Percentiles rank a stretch among this genome's conserved stretches.
These are phyloP conservation scores for Heritiera littoralis DNA, from an alignment of 345 rosid species.

Conservation along the genomic window DNA sequence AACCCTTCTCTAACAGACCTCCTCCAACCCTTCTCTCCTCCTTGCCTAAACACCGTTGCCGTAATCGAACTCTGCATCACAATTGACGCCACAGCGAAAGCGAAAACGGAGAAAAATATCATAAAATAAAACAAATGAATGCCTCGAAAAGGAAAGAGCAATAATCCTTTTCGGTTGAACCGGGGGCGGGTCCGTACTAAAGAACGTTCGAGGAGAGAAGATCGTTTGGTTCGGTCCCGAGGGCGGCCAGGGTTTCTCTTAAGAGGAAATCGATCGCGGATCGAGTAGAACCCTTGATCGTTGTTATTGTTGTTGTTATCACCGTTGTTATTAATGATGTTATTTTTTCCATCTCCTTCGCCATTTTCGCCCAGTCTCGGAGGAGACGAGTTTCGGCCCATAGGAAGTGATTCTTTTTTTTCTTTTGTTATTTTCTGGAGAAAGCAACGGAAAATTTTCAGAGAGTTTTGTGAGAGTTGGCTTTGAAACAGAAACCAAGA, in stretches of 20 bases:
- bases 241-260: constrained; percentile 50
- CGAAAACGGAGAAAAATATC: constrained; percentile 60
- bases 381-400: constrained; percentile 51
- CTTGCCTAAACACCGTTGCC: constrained; percentile 50
- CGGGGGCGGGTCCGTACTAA: constrained; percentile 45
- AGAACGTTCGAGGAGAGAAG: constrained; percentile 42
- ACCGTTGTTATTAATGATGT: constrained; percentile 19
- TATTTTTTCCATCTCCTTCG: constrained; percentile 19
- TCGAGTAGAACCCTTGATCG: constrained; percentile 42
- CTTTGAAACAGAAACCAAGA: constrained; percentile 26
- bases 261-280: constrained; percentile 67
- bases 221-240: constrained; percentile 41
- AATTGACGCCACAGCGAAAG: constrained; percentile 71
- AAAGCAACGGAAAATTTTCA: constrained; percentile 25
- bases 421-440: constrained; percentile 1
- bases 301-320: not conserved
- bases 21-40: constrained; percentile 37
- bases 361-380: constrained; percentile 47
- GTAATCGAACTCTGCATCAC: constrained; percentile 79
- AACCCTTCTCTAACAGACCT: constrained; percentile 44
- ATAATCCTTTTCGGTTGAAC: constrained; percentile 58
- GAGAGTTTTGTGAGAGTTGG: constrained; percentile 31
- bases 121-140: constrained; percentile 59
- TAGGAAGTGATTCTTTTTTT: constrained; percentile 18
- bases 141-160: constrained; percentile 59